A percentile compares a stretch with the other conserved stretches of the same genome.
phyloP scores from a whole-genome alignment of 768 basidiomycete species.

The Cantharellus anzutake region DNA sequence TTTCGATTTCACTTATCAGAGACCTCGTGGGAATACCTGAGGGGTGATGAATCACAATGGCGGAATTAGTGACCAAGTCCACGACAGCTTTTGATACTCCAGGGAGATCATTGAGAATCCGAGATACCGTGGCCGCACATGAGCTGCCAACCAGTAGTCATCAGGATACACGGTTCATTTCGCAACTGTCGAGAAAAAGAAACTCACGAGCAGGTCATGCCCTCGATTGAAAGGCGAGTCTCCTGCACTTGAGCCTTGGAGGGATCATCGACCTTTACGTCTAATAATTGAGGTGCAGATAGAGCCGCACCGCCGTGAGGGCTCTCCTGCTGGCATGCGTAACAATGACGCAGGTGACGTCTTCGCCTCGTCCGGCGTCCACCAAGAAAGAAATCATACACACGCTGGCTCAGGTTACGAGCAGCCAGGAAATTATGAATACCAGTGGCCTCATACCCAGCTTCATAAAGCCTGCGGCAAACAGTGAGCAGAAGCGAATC shows the following conservation, averaged over 20 bases:
- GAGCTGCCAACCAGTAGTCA: neutral
- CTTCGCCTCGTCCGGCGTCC: too few species aligned
- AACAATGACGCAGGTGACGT: neutral
- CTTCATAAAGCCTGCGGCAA: neutral
- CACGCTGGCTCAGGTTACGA: neutral
- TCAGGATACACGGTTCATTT: neutral
- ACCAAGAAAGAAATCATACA: neutral
- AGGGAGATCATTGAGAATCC: slow-evolving; percentile 12
- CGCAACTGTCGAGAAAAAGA: neutral
- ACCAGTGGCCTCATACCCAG: neutral
- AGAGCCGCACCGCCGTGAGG: neutral
- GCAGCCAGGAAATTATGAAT: neutral
- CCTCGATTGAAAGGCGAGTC: slow-evolving; percentile 10
- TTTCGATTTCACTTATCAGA: slow-evolving; percentile 4
- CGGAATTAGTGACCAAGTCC: slow-evolving; percentile 11
- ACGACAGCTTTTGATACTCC: slow-evolving; percentile 8
- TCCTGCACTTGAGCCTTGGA: neutral
- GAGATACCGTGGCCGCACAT: neutral
- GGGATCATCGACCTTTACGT: neutral
- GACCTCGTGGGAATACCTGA: neutral
- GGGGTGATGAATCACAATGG: slow-evolving; percentile 9
- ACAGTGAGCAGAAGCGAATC: neutral
- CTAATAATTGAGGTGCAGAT: neutral
- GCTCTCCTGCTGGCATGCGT: neutral
- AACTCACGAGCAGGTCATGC: slow-evolving; percentile 17